These are phyloP conservation scores for Colletotrichum siamense DNA, from an alignment of 2,329 filamentous ascomycete species.

Conservation along the genomic window DNA sequence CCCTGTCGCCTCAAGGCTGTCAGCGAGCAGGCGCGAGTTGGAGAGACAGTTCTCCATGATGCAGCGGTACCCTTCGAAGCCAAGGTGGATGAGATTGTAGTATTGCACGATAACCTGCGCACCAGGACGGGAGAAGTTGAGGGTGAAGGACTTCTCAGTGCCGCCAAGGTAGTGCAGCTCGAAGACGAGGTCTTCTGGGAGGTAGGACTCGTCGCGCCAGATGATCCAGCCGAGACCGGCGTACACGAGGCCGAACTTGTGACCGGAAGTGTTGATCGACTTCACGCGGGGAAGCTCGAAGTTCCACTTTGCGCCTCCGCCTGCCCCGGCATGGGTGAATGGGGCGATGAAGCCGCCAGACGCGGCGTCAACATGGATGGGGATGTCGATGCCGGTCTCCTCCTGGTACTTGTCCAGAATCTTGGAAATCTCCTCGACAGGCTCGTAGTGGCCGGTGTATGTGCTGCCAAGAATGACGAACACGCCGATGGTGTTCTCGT, in stretches of 20 bases:
- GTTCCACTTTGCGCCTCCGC: constrained; percentile 63
- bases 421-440: constrained; percentile 70
- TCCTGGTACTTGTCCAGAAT: constrained; percentile 68
- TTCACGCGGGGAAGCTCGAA: constrained; percentile 67
- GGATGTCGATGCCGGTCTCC: constrained; percentile 67
- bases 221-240: constrained; percentile 75
- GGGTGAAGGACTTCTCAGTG: constrained; percentile 71
- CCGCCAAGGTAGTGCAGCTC: constrained; percentile 74
- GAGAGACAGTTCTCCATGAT: constrained; percentile 71
- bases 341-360: constrained; percentile 68
- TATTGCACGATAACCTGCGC: constrained; percentile 75
- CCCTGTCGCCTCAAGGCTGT: constrained; percentile 67
- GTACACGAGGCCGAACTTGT: constrained; percentile 69
- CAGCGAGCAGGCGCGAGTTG: constrained; percentile 69
- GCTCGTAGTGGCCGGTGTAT: constrained; percentile 77
- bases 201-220: constrained; percentile 68
- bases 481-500: constrained; percentile 80
- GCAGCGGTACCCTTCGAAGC: constrained; percentile 66
- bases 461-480: constrained; percentile 76
- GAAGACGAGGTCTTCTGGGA: constrained; percentile 73
- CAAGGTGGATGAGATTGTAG: constrained; percentile 75
- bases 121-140: constrained; percentile 76
- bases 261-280: constrained; percentile 69
- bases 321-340: constrained; percentile 61
- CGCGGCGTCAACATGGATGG: constrained; percentile 71